These are phyloP conservation scores for Pyrus betulifolia DNA, from an alignment of 306 rosid genomes.

Conservation along the genomic window DNA sequence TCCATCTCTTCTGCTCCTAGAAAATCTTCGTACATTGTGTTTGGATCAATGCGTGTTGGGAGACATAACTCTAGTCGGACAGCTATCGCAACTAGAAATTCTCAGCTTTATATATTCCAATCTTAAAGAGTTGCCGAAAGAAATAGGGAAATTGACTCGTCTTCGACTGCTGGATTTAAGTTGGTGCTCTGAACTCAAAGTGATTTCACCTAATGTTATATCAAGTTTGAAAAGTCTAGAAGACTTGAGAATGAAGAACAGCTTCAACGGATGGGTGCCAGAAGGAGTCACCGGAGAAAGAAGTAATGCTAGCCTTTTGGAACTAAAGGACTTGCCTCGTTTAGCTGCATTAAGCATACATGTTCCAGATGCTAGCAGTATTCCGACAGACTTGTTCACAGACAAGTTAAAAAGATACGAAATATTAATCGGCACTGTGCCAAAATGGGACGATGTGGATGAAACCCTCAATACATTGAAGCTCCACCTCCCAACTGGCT, in stretches of 20 bases:
- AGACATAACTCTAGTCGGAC: slow-evolving; percentile 20
- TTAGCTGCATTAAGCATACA: slow-evolving; percentile 20
- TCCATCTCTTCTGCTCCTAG: not conserved
- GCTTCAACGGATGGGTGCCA: slow-evolving; percentile 16
- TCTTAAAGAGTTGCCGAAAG: slow-evolving; percentile 16
- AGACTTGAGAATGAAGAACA: slow-evolving; percentile 27
- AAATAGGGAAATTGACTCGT: slow-evolving; percentile 12
- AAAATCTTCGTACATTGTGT: slow-evolving; percentile 22
- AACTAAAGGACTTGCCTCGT: slow-evolving; percentile 16
- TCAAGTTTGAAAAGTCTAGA: slow-evolving; percentile 27
- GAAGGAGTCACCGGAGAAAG: not conserved
- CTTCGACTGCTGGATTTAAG: slow-evolving; percentile 32
- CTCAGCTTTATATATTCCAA: slow-evolving; percentile 27
- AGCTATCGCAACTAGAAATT: slow-evolving; percentile 26
- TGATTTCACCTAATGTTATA: slow-evolving; percentile 14
- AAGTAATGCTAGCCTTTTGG: slow-evolving; percentile 18
- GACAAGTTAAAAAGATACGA: slow-evolving; percentile 10
- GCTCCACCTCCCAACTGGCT: not conserved
- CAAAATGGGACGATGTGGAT: not conserved
- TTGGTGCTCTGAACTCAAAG: slow-evolving; percentile 23
- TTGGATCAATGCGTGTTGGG: slow-evolving; percentile 19
- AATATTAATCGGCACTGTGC: slow-evolving; percentile 23
- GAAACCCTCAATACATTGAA: slow-evolving; percentile 7
- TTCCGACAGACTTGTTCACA: slow-evolving; percentile 18
- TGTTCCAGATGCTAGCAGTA: not conserved